Base-by-base conservation (phyloP, 371 early-diverging fungal species). In the Saksenaea vasiformis region DNA sequence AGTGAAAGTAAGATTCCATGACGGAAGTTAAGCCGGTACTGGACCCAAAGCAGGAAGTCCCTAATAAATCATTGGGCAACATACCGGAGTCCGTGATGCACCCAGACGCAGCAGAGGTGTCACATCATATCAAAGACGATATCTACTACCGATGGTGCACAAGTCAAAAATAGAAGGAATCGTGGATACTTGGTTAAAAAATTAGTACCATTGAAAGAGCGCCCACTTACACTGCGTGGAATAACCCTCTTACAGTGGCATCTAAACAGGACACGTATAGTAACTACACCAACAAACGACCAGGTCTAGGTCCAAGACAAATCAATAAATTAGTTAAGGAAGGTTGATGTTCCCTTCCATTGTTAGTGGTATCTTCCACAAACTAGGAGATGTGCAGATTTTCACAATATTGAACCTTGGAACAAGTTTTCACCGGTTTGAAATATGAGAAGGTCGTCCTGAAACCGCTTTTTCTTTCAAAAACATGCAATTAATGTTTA, bases 181-280 rank as follows among this genome's bases (percentile, higher is more conserved):
- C 17, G 19, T 61, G 7, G 35, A 51, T n/a, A 36, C 24, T 5
- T 51, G 47, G 54, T 19, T 51, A 24, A 2, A 0, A 17, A 35
- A 61, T n/a, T 13, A 8, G 54, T 34, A 27, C 11, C 31, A 61
- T 53, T 43, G 14, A 13, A 22, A n/a, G 43, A 2, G 60, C 28
- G 7, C 24, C 41, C 19, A 41, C 28, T 5, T 26, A 59, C 31
- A 59, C 3, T n/a, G n/a, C 57, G 8, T 56, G 59, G 34, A 70
- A 70, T 17, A 63, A 36, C 38, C 58, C 64, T 0, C 41, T 71
- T 0, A 71, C 71, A 1, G 35, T 71, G 5, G 66, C 67, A n/a
- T 58, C 66, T 11, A 66, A 66, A 27, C 60, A 64, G 44, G 64
- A 70, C 41, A 24, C 53, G 0, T 0, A 41, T 15, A 61, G 71